Conservation (phyloP, 192 early-diverging fungal genomes). For the Dispira parvispora region DNA sequence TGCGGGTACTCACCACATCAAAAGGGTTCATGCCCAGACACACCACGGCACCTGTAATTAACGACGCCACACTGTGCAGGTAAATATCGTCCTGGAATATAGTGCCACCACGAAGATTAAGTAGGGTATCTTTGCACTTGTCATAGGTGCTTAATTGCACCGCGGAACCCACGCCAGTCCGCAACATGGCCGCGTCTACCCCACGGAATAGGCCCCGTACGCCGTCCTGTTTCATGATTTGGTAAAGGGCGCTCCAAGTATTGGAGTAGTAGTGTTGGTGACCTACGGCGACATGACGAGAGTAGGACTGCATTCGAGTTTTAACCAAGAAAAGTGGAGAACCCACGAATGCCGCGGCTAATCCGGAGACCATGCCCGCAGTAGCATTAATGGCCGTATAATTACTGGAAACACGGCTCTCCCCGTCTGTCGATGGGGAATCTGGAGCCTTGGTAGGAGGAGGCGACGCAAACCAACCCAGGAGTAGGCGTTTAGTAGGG, state of each 20-base stretch:
- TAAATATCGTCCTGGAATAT: slow-evolving; percentile 36
- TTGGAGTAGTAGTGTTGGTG: slow-evolving; percentile 71
- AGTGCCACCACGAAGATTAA: slow-evolving; percentile 35
- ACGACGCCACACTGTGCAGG: slow-evolving; percentile 58
- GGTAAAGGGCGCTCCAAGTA: slow-evolving; percentile 39
- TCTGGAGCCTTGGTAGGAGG: background rate
- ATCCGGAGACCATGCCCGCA: slow-evolving; percentile 58
- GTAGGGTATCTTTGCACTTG: slow-evolving; percentile 38
- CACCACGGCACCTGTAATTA: slow-evolving; percentile 71
- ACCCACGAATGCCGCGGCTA: slow-evolving; percentile 63
- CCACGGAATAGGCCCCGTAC: slow-evolving; percentile 73
- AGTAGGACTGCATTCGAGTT: slow-evolving; percentile 66
- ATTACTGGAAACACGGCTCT: background rate
- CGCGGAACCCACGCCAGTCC: slow-evolving; percentile 71
- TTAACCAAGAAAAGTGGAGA: slow-evolving; percentile 87
- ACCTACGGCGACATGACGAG: slow-evolving; percentile 55
- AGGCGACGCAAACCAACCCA: slow-evolving; percentile 17
- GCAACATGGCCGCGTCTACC: slow-evolving; percentile 71
- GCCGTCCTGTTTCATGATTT: slow-evolving; percentile 54
- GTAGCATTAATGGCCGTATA: slow-evolving; percentile 40
- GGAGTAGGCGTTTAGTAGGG: slow-evolving; percentile 48
- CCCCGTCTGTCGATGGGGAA: background rate
- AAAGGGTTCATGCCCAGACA: slow-evolving; percentile 94
- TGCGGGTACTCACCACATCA: slow-evolving; percentile 84
- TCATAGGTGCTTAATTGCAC: slow-evolving; percentile 88